Evolutionary conservation across 2,329 filamentous ascomycete species (phyloP), one percentile per base, ranked within the genome.

Genomic region (Pseudocercospora vitis): DNA sequence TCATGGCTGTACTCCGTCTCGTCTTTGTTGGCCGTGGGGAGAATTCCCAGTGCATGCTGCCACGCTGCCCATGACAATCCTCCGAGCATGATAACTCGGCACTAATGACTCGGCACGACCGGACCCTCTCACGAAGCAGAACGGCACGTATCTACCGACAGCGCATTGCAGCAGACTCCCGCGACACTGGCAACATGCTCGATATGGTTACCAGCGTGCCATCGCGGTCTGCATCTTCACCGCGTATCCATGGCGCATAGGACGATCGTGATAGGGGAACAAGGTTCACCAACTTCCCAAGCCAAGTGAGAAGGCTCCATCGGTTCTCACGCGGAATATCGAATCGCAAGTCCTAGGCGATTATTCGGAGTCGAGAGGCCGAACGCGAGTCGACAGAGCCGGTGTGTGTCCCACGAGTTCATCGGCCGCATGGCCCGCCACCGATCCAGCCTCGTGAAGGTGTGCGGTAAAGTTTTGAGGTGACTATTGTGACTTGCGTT

Each of bases 401-500:
- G 33, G 21, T 8, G 16, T 19, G 33, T 21, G 19, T 42, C 37
- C 37, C 37, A 42, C 37, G 37, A 42, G 37, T 42, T 42, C 37
- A 42, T 42, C 19, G 37, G 37, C 37, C 37, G 37, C 8, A n/a
- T 42, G 21, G 37, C 18, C 37, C 37, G 11, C 24, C 37, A 8
- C 37, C 37, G 37, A 42, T 24, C 26, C 11, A 21, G 37, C 37
- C 8, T 42, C 21, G 37, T 42, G 19, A 42, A 21, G 37, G 37
- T 42, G 37, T 42, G n/a, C 21, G 37, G 37, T 21, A 42, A 24
- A 42, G 18, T 42, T 42, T 21, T 23, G 19, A n/a, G n/a, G n/a
- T n/a, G n/a, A n/a, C n/a, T n/a, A n/a, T n/a, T n/a, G 37, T 42
- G 21, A 24, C 37, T 42, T 42, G 37, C 37, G 37, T 42, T 42